Evolutionary conservation across 164 flowering plant genomes (phyloP).

Genomic region (Sedum album): DNA sequence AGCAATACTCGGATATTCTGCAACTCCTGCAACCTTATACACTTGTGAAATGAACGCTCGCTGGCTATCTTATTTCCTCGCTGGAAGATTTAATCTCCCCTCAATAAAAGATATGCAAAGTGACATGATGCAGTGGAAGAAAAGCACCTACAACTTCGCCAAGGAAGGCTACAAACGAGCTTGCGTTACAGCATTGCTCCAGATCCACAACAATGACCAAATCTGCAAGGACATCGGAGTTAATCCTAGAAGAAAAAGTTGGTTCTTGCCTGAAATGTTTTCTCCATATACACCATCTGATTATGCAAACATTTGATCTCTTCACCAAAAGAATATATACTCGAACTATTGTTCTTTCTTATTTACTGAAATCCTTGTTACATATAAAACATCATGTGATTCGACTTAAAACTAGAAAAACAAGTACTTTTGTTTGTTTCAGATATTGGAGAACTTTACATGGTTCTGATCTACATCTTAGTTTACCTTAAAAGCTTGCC

Average conservation of each 20-base stretch:
- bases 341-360: not conserved
- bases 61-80: too few relatives aligned
- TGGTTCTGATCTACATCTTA: not conserved
- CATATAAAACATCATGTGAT: conserved; percentile 1
- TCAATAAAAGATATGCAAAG: conserved; percentile 34
- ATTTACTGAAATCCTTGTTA: not conserved
- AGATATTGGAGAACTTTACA: not conserved
- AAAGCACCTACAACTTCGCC: conserved; percentile 16
- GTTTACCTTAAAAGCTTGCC: not conserved
- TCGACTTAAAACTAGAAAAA: not conserved
- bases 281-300: conserved; percentile 30
- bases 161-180: conserved; percentile 18
- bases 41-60: conserved; percentile 33
- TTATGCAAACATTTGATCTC: conserved; percentile 12
- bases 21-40: conserved; percentile 20
- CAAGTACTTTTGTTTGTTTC: not conserved
- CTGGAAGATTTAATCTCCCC: conserved; percentile 32
- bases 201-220: conserved; percentile 36
- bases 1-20: conserved; percentile 36
- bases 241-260: too few relatives aligned
- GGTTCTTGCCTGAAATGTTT: conserved; percentile 26
- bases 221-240: conserved; percentile 43
- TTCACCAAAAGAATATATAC: not conserved
- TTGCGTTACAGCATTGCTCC: conserved; percentile 19
- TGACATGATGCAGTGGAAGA: conserved; percentile 26